Evolutionary conservation across 139 green algal genomes (phyloP).

Genomic region (Penium margaritaceum): DNA sequence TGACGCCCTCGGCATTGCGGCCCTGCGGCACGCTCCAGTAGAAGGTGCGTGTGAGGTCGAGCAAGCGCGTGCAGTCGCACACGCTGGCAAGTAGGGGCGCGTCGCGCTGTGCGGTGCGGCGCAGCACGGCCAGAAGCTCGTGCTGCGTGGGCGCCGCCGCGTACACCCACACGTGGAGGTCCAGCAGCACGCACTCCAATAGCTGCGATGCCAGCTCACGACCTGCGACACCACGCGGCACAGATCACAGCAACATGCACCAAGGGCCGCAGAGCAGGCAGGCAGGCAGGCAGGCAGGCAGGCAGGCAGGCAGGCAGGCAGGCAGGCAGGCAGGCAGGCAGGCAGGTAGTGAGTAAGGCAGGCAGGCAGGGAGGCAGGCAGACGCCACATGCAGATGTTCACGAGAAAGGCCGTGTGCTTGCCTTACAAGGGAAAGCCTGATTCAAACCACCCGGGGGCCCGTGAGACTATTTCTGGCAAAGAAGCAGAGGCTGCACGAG

Average conservation of each 20-base stretch:
- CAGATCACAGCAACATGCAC: no score
- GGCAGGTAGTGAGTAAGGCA: no score
- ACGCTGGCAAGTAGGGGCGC: neutral
- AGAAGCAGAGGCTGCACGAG: no score
- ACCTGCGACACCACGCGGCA: no score
- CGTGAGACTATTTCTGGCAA: no score
- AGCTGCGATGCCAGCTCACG: neutral
- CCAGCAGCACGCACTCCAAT: constrained; percentile 19
- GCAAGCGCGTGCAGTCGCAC: neutral
- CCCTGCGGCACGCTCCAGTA: constrained; percentile 33
- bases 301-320: neutral
- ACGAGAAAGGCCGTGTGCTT: no score
- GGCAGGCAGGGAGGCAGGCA: no score
- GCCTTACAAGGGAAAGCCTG: no score
- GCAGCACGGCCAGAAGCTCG: constrained; percentile 6
- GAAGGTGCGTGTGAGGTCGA: constrained; percentile 26
- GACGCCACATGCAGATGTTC: no score
- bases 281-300: neutral
- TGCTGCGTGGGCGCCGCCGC: constrained; percentile 17
- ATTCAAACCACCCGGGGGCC: no score
- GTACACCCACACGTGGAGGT: constrained; percentile 19
- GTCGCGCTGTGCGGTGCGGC: constrained; percentile 13
- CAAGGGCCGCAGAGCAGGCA: neutral
- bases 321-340: constrained; percentile 28
- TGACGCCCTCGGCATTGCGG: neutral